A percentile compares a stretch with the other conserved stretches of the same genome.
phyloP scores from a whole-genome alignment of 306 rosid genomes.

The Vigna nakashimae region DNA sequence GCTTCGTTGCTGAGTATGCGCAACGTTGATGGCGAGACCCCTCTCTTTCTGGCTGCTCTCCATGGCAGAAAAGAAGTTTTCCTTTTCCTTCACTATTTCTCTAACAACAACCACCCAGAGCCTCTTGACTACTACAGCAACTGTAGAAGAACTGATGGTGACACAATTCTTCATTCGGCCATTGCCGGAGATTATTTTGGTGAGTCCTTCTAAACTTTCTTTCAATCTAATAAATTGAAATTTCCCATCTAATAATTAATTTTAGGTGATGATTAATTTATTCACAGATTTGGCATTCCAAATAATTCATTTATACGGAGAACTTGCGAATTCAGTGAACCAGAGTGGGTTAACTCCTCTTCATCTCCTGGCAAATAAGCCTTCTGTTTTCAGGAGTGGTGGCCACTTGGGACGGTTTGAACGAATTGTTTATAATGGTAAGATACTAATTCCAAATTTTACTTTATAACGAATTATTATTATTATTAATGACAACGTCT shows the following conservation, averaged over 20 bases:
- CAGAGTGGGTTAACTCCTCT: slow-evolving; percentile 57
- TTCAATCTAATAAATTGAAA: no score
- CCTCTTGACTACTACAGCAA: not conserved
- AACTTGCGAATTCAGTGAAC: slow-evolving; percentile 43
- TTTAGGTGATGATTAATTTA: not conserved
- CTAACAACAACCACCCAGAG: not conserved
- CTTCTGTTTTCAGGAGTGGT: slow-evolving; percentile 68
- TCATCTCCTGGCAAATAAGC: slow-evolving; percentile 63
- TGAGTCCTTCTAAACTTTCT: not conserved
- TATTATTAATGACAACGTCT: not conserved
- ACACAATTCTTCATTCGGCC: slow-evolving; percentile 63
- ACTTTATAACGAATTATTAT: not conserved
- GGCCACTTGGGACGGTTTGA: slow-evolving; percentile 45
- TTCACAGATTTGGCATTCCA: slow-evolving; percentile 67
- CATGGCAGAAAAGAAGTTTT: slow-evolving; percentile 57
- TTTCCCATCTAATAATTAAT: not conserved
- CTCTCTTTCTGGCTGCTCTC: slow-evolving; percentile 61
- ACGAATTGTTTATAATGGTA: slow-evolving; percentile 51
- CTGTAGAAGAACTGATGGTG: slow-evolving; percentile 52
- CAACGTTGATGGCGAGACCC: slow-evolving; percentile 61
- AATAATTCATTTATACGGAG: slow-evolving; percentile 52
- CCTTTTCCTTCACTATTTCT: slow-evolving; percentile 43
- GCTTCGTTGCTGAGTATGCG: slow-evolving; percentile 1
- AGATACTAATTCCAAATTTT: not conserved
- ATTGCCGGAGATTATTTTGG: slow-evolving; percentile 54